Evolutionary conservation across 148 eudicot species (phyloP), one percentile per base, ranked within the genome.

Genomic region (Heliamphora exappendiculata): DNA sequence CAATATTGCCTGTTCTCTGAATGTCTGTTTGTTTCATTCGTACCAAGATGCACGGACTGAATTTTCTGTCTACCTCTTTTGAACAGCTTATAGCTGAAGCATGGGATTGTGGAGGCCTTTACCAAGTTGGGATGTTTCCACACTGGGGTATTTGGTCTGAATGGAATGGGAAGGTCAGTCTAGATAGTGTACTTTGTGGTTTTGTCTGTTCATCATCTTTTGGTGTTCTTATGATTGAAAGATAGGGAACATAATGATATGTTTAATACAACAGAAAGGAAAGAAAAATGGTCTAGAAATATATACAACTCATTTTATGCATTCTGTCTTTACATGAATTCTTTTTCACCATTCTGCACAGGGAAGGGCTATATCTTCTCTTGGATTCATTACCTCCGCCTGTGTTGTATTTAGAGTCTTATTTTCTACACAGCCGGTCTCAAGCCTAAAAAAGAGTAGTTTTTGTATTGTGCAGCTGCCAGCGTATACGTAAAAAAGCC

Each of bases 91-190:
- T 96, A 47, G 99, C 99, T 26, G 99, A 96, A 86, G 98, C 99
- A 79, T 96, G 99, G 99, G 99, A 96, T 76, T 95, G 99, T 81
- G 98, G 96, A 74, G 99, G 98, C 73, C 94, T 93, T 78, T 96
- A 96, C 83, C 99, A 96, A 91, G 99, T 96, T 78, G 99, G 99
- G 74, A 78, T 24, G 72, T 96, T 96, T 85, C 99, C 98, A 24
- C 99, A 96, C 78, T 96, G 93, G 93, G 99, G 98, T 73, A 80
- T 96, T 58, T 96, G 99, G 99, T 96, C 99, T 9, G 99, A 96
- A 78, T 96, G 99, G 99, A 96, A 96, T 82, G 99, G 98, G 53
- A 96, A 96, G 94, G 99, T 96, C 53, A 67, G 88, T 76, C 26
- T 51, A 53, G 51, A 67, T 73, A 44, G 31, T 57, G 31, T 20